Evolutionary conservation across 371 early-diverging fungal species (phyloP).

Genomic region (Mucor circinelloides): DNA sequence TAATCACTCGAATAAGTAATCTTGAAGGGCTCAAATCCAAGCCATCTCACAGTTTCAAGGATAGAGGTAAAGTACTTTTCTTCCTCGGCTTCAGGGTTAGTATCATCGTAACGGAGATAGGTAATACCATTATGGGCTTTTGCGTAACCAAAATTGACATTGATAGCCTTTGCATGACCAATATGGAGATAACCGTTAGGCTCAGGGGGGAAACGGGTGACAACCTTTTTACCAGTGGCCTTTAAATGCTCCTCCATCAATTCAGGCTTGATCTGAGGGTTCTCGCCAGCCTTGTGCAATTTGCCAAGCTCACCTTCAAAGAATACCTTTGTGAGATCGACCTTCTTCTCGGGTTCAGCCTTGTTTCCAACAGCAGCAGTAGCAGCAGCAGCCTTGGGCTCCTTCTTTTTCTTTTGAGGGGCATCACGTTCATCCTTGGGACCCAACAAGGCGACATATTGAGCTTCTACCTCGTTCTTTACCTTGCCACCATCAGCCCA

Average conservation of each 20-base stretch:
- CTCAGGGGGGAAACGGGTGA: slow-evolving; percentile 99
- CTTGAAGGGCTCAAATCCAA: slow-evolving; percentile 95
- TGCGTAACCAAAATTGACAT: slow-evolving; percentile 99
- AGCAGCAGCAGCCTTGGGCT: slow-evolving; percentile 44
- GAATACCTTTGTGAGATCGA: slow-evolving; percentile 61
- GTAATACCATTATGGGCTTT: slow-evolving; percentile 90
- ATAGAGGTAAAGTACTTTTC: slow-evolving; percentile 96
- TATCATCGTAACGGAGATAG: slow-evolving; percentile 99
- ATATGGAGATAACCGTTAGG: slow-evolving; percentile 99
- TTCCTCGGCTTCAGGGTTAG: slow-evolving; percentile 99
- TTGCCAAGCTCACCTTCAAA: slow-evolving; percentile 91
- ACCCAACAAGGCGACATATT: slow-evolving; percentile 83
- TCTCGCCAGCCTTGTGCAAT: slow-evolving; percentile 97
- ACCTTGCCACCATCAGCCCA: slow-evolving; percentile 92
- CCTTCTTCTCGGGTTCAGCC: slow-evolving; percentile 36
- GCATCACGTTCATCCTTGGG: slow-evolving; percentile 96
- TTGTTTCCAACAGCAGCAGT: slow-evolving; percentile 38
- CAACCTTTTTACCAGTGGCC: slow-evolving; percentile 92
- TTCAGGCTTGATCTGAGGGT: slow-evolving; percentile 94
- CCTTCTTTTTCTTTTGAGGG: slow-evolving; percentile 68
- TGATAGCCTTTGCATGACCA: slow-evolving; percentile 99
- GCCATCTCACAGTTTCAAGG: slow-evolving; percentile 95
- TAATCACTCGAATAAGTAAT: slow-evolving; percentile 98
- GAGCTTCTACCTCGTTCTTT: slow-evolving; percentile 86
- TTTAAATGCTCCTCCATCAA: slow-evolving; percentile 93